These are phyloP conservation scores for Aspergillus ochraceus DNA, from an alignment of 2,329 filamentous ascomycete genomes.

Conservation along the genomic window DNA sequence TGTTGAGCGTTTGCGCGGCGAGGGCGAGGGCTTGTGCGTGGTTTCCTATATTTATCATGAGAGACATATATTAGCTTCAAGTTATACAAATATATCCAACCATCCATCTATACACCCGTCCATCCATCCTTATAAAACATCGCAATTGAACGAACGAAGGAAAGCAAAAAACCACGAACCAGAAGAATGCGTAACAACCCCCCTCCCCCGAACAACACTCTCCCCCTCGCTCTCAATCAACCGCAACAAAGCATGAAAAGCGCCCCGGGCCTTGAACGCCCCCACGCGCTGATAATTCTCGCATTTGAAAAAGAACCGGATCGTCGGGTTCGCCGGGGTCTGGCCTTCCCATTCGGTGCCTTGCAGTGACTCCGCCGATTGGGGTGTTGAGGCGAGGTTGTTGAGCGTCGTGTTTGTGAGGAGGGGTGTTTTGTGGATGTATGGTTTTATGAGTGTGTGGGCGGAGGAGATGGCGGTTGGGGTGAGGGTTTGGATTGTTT, in stretches of 20 bases:
- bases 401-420: slow-evolving; percentile 76
- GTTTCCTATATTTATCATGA: slow-evolving; percentile 62
- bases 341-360: slow-evolving; percentile 60
- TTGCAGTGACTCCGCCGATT: slow-evolving; percentile 53
- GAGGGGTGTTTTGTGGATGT: slow-evolving; percentile 82
- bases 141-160: background rate
- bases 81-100: background rate
- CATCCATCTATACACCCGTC: background rate
- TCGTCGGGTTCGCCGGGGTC: slow-evolving; percentile 60
- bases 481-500: slow-evolving; percentile 55
- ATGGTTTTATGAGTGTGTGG: slow-evolving; percentile 68
- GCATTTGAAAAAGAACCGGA: slow-evolving; percentile 89
- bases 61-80: background rate
- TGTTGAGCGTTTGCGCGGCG: slow-evolving; percentile 69
- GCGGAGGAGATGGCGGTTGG: slow-evolving; percentile 71
- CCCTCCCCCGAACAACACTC: slow-evolving; percentile 62
- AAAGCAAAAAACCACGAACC: slow-evolving; percentile 50
- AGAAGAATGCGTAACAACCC: slow-evolving; percentile 87
- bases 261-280: slow-evolving; percentile 89
- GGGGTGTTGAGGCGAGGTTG: slow-evolving; percentile 70
- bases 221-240: slow-evolving; percentile 64
- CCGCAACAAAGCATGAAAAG: slow-evolving; percentile 78
- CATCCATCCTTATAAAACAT: background rate
- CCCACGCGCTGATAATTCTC: slow-evolving; percentile 90
- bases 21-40: slow-evolving; percentile 91